Evolutionary conservation across 1,139 yeast genomes (phyloP).

Genomic region (Lodderomyces elongisporus): DNA sequence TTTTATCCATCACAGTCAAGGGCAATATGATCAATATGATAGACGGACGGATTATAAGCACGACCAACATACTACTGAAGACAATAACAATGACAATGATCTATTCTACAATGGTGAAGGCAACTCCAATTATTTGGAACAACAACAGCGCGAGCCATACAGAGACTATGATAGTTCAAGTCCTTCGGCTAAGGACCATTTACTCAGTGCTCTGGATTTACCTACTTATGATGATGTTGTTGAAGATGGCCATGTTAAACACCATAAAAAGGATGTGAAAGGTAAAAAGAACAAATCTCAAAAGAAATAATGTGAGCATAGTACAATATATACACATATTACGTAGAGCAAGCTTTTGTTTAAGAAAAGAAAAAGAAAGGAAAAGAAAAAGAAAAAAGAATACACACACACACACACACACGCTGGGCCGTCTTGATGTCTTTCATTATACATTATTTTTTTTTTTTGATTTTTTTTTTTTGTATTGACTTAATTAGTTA

Average conservation of each 20-base stretch:
- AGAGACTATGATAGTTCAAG: slow-evolving; percentile 1
- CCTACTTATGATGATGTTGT: slow-evolving; percentile 28
- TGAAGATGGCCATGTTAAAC: slow-evolving; percentile 6
- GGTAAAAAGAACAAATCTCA: too few relatives aligned
- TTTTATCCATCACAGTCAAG: slow-evolving; percentile 4
- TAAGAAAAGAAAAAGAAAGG: too few relatives aligned
- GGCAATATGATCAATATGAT: background rate
- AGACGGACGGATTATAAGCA: too few relatives aligned
- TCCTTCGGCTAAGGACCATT: background rate
- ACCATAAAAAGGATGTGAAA: background rate
- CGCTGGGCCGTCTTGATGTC: too few relatives aligned
- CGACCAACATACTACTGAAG: too few relatives aligned
- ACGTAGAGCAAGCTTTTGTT: too few relatives aligned
- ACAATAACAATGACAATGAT: too few relatives aligned
- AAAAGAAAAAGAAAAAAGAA: background rate
- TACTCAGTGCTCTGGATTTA: slow-evolving; percentile 13
- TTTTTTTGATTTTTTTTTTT: too few relatives aligned
- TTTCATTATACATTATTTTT: too few relatives aligned
- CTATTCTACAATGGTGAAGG: slow-evolving; percentile 3
- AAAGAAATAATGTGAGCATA: too few relatives aligned
- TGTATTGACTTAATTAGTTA: background rate
- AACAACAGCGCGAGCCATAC: slow-evolving; percentile 4
- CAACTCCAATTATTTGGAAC: background rate
- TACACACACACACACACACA: too few relatives aligned
- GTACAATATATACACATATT: too few relatives aligned